Evolutionary conservation across 345 rosid species (phyloP), one percentile per base, ranked within the genome.

Genomic region (Sonneratia alba): DNA sequence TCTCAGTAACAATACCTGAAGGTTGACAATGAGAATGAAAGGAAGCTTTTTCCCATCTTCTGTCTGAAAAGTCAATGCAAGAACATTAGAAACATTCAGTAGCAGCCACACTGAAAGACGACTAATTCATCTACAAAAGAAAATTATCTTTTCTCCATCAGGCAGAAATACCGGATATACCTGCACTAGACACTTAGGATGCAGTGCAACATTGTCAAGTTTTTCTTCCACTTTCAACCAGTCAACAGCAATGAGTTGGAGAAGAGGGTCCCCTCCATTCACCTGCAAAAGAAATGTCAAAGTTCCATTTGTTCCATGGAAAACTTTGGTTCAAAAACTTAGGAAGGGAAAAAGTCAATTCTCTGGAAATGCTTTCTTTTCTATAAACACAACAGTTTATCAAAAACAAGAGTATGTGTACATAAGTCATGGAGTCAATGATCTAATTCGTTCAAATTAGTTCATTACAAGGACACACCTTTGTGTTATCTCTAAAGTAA

Each of bases 11-110:
- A 7, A 47, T 47, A 95, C 99, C 98, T 95, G 96, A 55, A 95
- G 97, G 80, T 92, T 92, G 78, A 92, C 67, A 71, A 90, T 79
- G 36, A 95, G 90, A 78, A 95, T 79, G 79, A 95, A 92, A 1
- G 99, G 98, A 72, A 95, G 92, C 85, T 80, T 89, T 77, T 95
- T 95, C 71, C 96, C 98, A n/a, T 87, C 84, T 76, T 89, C 96
- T 18, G 92, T 85, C 99, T 95, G 90, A 77, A 89, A 61, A 47
- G 69, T 64, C 57, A 70, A 48, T 3, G 67, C 61, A 13, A 49
- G 53, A 68, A 43, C 12, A 43, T 42, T 6, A 40, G 34, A 1
- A n/a, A 32, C 45, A 40, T 4, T 40, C 5, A 38, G 11, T 36
- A 67, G 49, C 15, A 2, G 14, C 32, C 2, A 36, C 21, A 16